Base-by-base conservation (phyloP, 768 basidiomycete species). In the Calocybe gangraenosa region DNA sequence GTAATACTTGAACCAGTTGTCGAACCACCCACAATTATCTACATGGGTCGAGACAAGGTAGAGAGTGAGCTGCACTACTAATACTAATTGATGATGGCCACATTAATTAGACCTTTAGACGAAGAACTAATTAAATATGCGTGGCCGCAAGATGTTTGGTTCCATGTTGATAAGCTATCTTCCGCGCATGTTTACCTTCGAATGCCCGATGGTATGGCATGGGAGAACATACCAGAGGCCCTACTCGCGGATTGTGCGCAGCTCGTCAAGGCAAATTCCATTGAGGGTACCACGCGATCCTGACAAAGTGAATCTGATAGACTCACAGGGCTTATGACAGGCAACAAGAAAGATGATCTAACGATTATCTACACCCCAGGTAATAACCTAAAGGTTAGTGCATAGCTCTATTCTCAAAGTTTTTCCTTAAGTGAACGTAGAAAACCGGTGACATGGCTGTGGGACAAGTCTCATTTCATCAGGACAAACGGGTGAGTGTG, bases 381-480 rank as follows among this genome's bases (percentile, higher is more conserved):
- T 9, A 78, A 83, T 48, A 99, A 98, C 60, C 72, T 99, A 47
- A 93, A 95, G 81, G 92, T 92, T 11, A 40, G 13, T 11, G 40
- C 19, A 33, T 10, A 9, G 4, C 31, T 17, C 21, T 28, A n/a
- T 36, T n/a, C 10, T 33, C 37, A 30, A 28, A 15, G 37, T 35
- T 23, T 28, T 6, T 32, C 11, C 15, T 39, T 42, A 13, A 32
- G 25, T 40, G 14, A 38, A 36, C 13, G 8, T 57, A 94, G 90
- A 99, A 99, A 91, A 85, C 88, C 6, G 95, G 95, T 2, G 92
- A 95, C 59, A 97, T 96, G 92, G 93, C 91, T 2, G 84, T 95
- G 2, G 96, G 96, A 0, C 87, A 93, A 58, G 96, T 99, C 0
- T 88, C 92, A 0, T 98, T 99, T 63, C 89, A 97, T 53, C 87